Percentiles rank a stretch among this genome's conserved stretches.
Conservation (phyloP, 768 basidiomycete species). For the Lanmaoa rubissima region DNA sequence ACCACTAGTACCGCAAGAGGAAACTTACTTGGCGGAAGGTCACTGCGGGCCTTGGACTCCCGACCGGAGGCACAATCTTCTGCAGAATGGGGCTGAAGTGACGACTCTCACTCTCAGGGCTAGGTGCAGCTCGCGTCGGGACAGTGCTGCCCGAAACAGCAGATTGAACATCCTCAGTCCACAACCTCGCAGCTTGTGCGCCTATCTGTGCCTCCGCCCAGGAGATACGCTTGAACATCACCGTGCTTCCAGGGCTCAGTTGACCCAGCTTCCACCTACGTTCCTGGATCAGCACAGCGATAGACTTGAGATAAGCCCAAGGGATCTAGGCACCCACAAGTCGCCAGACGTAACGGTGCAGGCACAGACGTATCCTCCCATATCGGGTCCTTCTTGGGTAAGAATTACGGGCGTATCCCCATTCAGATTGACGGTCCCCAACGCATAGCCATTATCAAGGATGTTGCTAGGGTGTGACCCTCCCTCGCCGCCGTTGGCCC, state of each 20-base stretch:
- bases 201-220: constrained; percentile 39
- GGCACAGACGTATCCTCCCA: constrained; percentile 60
- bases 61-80: background rate
- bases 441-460: constrained; percentile 57
- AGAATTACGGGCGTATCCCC: constrained; percentile 72
- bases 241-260: constrained; percentile 51
- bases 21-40: constrained; percentile 52
- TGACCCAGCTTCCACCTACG: constrained; percentile 69
- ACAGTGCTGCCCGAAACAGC: background rate
- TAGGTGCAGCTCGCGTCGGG: background rate
- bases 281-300: background rate
- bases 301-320: background rate
- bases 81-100: constrained; percentile 13
- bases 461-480: constrained; percentile 71
- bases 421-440: constrained; percentile 58
- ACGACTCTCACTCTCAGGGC: background rate
- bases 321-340: constrained; percentile 35
- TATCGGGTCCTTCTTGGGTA: constrained; percentile 58
- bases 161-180: constrained; percentile 30
- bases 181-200: constrained; percentile 23
- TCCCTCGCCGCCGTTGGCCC: constrained; percentile 59
- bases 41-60: constrained; percentile 32
- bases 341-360: constrained; percentile 53
- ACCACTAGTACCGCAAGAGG: background rate
- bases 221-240: constrained; percentile 52